These are phyloP conservation scores for Coemansia sp. DNA, from an alignment of 192 early-diverging fungal genomes.

Conservation along the genomic window DNA sequence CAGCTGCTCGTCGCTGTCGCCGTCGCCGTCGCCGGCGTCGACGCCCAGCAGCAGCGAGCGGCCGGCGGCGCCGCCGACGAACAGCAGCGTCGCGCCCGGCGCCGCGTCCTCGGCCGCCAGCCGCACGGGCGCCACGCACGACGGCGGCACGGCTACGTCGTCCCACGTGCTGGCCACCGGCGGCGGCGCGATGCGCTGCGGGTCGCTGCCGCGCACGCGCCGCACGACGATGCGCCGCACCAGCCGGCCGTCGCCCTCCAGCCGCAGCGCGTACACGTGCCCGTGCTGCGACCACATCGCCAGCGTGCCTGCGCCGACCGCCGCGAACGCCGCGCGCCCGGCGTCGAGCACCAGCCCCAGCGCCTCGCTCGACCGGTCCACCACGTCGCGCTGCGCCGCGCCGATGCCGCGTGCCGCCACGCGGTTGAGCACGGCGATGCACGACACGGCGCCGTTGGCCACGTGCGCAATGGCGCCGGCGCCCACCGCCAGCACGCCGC, in stretches of 20 bases:
- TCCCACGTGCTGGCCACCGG: conserved; percentile 29
- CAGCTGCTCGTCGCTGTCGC: conserved; percentile 26
- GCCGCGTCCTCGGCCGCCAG: background rate
- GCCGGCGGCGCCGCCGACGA: conserved; percentile 37
- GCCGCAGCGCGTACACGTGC: conserved; percentile 65
- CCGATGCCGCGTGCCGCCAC: conserved; percentile 74
- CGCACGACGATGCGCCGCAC: conserved; percentile 70
- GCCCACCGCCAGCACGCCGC: conserved; percentile 78
- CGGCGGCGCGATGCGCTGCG: conserved; percentile 2
- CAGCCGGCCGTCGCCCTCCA: conserved; percentile 74
- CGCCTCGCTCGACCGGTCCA: conserved; percentile 47
- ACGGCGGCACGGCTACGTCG: conserved; percentile 31
- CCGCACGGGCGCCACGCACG: conserved; percentile 24
- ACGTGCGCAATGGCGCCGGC: conserved; percentile 83
- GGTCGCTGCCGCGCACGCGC: conserved; percentile 25
- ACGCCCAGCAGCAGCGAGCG: conserved; percentile 42
- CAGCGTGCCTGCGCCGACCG: conserved; percentile 69
- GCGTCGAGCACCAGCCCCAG: conserved; percentile 71
- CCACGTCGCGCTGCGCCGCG: conserved; percentile 46
- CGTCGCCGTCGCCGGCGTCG: conserved; percentile 12
- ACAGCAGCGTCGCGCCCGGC: conserved; percentile 21
- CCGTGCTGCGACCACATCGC: conserved; percentile 73
- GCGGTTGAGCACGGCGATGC: conserved; percentile 62
- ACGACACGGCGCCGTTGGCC: conserved; percentile 66
- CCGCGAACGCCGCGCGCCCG: conserved; percentile 55